phyloP scores from a whole-genome alignment of 768 basidiomycete genomes.

The Tricholoma flavovirens region DNA sequence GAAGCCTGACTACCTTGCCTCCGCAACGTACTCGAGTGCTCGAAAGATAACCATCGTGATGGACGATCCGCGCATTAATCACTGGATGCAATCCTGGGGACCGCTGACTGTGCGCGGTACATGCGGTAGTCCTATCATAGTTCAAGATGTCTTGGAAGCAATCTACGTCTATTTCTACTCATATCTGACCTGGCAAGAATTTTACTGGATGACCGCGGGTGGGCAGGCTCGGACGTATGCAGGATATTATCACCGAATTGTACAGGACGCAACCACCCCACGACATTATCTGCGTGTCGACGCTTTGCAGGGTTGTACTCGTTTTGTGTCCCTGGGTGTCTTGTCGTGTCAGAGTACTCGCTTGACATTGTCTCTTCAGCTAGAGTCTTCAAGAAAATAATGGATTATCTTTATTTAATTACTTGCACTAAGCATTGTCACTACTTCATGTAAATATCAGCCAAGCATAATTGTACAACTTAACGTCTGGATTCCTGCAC shows the following conservation, averaged over 20 bases:
- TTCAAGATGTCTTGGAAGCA: constrained; percentile 27
- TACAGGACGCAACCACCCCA: background rate
- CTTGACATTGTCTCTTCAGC: background rate
- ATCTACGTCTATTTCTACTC: constrained; percentile 31
- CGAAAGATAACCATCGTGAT: background rate
- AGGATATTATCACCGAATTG: background rate
- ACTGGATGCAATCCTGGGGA: background rate
- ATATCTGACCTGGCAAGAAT: constrained; percentile 13
- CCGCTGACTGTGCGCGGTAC: background rate
- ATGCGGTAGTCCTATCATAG: constrained; percentile 12
- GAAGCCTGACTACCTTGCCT: background rate
- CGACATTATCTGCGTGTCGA: background rate
- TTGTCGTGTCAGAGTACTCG: background rate
- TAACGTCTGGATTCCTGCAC: background rate
- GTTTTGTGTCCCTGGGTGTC: background rate
- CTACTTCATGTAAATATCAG: no score
- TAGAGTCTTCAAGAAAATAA: background rate
- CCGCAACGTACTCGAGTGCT: background rate
- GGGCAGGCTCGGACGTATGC: background rate
- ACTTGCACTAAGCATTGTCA: no score
- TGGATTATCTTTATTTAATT: no score
- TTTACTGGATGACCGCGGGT: background rate
- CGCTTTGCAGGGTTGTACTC: background rate
- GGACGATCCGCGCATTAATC: background rate
- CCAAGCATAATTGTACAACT: background rate